Percentiles rank a stretch among this genome's conserved stretches.
These are phyloP conservation scores for Cryptosporidium tyzzeri DNA, from an alignment of 169 alveolate species.

Conservation along the genomic window DNA sequence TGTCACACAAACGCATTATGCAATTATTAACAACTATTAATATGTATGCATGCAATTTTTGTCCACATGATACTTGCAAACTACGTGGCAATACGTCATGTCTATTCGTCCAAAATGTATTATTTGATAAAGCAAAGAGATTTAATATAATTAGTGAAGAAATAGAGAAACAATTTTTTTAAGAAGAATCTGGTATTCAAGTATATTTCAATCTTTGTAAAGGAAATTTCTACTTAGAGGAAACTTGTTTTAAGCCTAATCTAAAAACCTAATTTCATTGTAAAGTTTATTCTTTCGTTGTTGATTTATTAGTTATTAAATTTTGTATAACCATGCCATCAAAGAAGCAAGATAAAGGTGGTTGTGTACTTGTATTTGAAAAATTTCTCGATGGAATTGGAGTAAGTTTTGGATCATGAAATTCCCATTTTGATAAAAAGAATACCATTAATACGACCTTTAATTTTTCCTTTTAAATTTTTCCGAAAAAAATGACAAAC, in stretches of 20 bases:
- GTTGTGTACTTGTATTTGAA: conserved; percentile 69
- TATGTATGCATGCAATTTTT: conserved; percentile 6
- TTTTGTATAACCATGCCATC: conserved; percentile 8
- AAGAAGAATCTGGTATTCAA: not conserved
- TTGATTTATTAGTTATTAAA: not conserved
- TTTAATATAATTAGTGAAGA: not conserved
- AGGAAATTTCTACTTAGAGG: not conserved
- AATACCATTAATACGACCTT: not conserved
- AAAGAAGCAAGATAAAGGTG: conserved; percentile 43
- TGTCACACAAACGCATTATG: not conserved
- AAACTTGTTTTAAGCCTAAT: not conserved
- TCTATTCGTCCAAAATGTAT: not conserved
- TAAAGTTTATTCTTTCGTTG: not conserved
- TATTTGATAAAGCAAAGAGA: not conserved
- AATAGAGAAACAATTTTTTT: not conserved
- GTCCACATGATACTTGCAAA: conserved; percentile 15
- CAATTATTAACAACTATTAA: not conserved
- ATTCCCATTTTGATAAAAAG: not conserved
- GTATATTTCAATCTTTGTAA: no score
- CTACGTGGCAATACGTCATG: not conserved
- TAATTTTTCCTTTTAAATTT: not conserved
- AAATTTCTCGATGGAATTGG: conserved; percentile 52
- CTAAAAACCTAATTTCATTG: not conserved
- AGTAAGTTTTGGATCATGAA: conserved; percentile 31
- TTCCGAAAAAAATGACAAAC: not conserved